A percentile compares a stretch with the other conserved stretches of the same genome.
Conservation (phyloP, 768 basidiomycete genomes). For the Coprinopsis strossmayeri region DNA sequence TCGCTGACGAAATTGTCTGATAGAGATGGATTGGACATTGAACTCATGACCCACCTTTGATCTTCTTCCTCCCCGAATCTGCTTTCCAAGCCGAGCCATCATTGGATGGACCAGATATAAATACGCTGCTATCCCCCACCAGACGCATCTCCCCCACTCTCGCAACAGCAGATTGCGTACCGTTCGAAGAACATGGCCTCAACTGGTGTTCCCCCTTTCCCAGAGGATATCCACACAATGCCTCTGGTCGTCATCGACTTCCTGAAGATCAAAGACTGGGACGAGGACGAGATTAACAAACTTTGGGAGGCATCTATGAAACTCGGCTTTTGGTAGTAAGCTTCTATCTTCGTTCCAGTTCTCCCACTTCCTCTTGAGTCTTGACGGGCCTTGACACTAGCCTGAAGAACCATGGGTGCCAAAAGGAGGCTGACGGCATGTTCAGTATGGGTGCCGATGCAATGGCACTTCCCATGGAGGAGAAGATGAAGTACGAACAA, state of each 20-base stretch:
- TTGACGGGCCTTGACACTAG: slow-evolving; percentile 21
- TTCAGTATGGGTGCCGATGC: slow-evolving; percentile 51
- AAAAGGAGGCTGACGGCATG: slow-evolving; percentile 41
- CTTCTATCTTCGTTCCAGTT: no score
- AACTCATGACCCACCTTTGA: no score
- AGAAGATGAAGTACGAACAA: slow-evolving; percentile 54
- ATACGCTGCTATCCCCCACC: no score
- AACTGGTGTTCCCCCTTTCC: slow-evolving; percentile 8
- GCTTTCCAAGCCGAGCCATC: no score
- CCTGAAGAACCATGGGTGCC: slow-evolving; percentile 50
- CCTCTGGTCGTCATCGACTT: slow-evolving; percentile 54
- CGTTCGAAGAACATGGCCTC: no score
- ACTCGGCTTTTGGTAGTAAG: slow-evolving; percentile 65
- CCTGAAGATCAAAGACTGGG: slow-evolving; percentile 33
- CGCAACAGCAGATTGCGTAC: no score
- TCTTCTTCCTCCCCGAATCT: no score
- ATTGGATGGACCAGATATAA: no score
- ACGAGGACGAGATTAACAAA: slow-evolving; percentile 37
- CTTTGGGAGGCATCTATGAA: slow-evolving; percentile 54
- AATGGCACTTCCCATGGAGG: slow-evolving; percentile 45
- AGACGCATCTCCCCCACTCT: no score
- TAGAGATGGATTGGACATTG: no score
- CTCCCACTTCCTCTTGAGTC: neutral
- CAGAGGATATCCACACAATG: slow-evolving; percentile 26
- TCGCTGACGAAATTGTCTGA: no score